Evolutionary conservation across 2,329 filamentous ascomycete genomes (phyloP).

Genomic region (Beauveria bassiana): DNA sequence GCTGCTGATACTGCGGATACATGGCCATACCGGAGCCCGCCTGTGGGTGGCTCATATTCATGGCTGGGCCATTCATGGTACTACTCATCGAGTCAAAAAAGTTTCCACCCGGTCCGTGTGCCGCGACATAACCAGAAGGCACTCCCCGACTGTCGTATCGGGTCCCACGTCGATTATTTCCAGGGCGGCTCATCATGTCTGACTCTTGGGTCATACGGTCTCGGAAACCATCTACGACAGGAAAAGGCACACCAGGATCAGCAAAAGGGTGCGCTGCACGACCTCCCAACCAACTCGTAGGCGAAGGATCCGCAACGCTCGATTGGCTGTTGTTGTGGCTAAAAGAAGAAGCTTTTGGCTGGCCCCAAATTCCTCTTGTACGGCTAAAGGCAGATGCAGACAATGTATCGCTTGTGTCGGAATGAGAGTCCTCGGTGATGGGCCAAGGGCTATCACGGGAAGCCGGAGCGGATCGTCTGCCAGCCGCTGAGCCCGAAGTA

Average conservation of each 20-base stretch:
- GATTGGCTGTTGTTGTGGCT: conserved; percentile 26
- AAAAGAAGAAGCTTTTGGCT: conserved; percentile 36
- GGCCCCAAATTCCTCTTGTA: conserved; percentile 49
- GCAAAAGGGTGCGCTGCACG: conserved; percentile 32
- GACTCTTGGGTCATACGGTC: conserved; percentile 42
- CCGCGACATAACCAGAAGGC: conserved; percentile 24
- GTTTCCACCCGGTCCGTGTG: conserved; percentile 26
- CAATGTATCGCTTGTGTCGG: conserved; percentile 48
- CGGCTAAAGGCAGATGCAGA: conserved; percentile 45
- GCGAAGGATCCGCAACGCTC: conserved; percentile 28
- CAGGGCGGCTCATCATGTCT: conserved; percentile 38
- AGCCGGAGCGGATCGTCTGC: conserved; percentile 15
- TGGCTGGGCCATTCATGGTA: conserved; percentile 25
- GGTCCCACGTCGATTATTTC: conserved; percentile 35
- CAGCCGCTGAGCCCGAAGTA: conserved; percentile 14
- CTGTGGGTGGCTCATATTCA: conserved; percentile 27
- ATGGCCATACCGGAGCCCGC: conserved; percentile 32
- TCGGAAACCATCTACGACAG: conserved; percentile 33
- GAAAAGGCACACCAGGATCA: conserved; percentile 30
- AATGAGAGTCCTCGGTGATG: conserved; percentile 45
- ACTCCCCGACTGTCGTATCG: conserved; percentile 39
- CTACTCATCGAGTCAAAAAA: conserved; percentile 31
- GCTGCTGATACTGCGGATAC: conserved; percentile 45
- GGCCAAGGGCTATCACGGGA: conserved; percentile 44
- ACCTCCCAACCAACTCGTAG: conserved; percentile 37